A percentile compares a stretch with the other conserved stretches of the same genome.
These are phyloP conservation scores for Ophiostoma populinum DNA, from an alignment of 2,329 filamentous ascomycete genomes.

Conservation along the genomic window DNA sequence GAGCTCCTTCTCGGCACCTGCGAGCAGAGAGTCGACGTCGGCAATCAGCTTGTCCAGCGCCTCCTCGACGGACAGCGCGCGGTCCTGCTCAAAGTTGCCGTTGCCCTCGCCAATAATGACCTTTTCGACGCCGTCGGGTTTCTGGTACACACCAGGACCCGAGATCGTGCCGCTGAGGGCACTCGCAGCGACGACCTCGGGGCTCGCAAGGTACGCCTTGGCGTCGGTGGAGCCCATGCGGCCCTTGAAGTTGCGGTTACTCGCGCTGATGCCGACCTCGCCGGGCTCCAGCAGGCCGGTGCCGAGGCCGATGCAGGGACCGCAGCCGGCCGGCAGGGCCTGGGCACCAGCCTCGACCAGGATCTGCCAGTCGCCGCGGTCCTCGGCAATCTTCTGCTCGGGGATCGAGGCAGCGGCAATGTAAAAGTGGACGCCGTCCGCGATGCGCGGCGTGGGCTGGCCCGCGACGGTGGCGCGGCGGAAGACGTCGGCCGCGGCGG, in stretches of 20 bases:
- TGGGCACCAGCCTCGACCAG: constrained; percentile 66
- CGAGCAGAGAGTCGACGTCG: constrained; percentile 47
- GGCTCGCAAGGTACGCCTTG: constrained; percentile 72
- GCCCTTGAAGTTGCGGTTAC: constrained; percentile 82
- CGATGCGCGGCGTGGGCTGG: constrained; percentile 52
- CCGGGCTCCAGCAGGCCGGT: constrained; percentile 61
- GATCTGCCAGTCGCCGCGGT: constrained; percentile 68
- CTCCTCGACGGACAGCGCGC: constrained; percentile 33
- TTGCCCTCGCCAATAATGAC: constrained; percentile 17
- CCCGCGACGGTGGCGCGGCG: constrained; percentile 53
- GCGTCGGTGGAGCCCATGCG: constrained; percentile 71
- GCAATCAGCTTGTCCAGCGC: constrained; percentile 54
- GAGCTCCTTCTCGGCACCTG: constrained; percentile 27
- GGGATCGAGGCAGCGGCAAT: constrained; percentile 69
- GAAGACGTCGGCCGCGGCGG: constrained; percentile 71
- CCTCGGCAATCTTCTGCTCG: constrained; percentile 65
- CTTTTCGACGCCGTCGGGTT: constrained; percentile 21
- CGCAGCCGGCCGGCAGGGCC: constrained; percentile 56
- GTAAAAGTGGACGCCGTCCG: constrained; percentile 66
- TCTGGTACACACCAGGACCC: constrained; percentile 62
- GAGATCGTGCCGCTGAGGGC: constrained; percentile 56
- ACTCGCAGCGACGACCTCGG: constrained; percentile 83
- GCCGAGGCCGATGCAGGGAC: constrained; percentile 65
- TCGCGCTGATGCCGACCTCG: constrained; percentile 73
- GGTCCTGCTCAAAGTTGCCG: constrained; percentile 10